A percentile compares a stretch with the other conserved stretches of the same genome.
phyloP scores from a whole-genome alignment of 2,329 filamentous ascomycete species.

The Xylaria sp. region DNA sequence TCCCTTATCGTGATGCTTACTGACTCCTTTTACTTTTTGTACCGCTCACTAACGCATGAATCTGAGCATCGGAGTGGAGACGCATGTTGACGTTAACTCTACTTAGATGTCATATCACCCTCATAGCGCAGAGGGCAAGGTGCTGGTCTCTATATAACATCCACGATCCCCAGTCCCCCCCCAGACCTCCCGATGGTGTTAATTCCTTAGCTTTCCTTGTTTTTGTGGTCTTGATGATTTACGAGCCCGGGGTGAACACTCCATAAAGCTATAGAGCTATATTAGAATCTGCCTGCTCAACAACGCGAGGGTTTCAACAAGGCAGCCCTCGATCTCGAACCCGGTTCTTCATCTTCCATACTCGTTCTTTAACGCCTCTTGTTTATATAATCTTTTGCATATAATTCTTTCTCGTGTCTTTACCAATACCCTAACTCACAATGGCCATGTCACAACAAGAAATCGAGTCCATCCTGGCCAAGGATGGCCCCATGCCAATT shows the following conservation, averaged over 20 bases:
- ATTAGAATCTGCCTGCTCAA: slow-evolving; percentile 20
- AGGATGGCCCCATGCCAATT: slow-evolving; percentile 27
- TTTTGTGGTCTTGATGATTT: slow-evolving; percentile 22
- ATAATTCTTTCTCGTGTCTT: slow-evolving; percentile 3
- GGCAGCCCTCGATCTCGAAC: slow-evolving; percentile 6
- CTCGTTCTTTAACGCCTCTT: slow-evolving; percentile 12
- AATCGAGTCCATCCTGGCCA: slow-evolving; percentile 24
- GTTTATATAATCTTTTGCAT: slow-evolving; percentile 13
- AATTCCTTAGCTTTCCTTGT: slow-evolving; percentile 17
- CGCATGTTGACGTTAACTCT: slow-evolving; percentile 5
- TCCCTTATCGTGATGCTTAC: slow-evolving; percentile 19
- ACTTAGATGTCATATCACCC: neutral
- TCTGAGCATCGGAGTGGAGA: slow-evolving; percentile 16
- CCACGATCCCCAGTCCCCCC: slow-evolving; percentile 4
- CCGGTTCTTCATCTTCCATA: slow-evolving; percentile 17
- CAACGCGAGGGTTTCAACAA: slow-evolving; percentile 20
- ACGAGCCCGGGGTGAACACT: slow-evolving; percentile 15
- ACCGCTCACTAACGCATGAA: slow-evolving; percentile 16
- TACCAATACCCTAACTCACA: slow-evolving; percentile 10
- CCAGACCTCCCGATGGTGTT: neutral
- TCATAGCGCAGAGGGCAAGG: neutral
- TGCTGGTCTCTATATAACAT: slow-evolving; percentile 18
- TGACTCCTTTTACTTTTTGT: slow-evolving; percentile 4
- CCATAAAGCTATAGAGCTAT: slow-evolving; percentile 16
- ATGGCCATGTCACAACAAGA: slow-evolving; percentile 23